A percentile compares a stretch with the other conserved stretches of the same genome.
phyloP scores from a whole-genome alignment of 352 stramenopile species.

The Phytophthora multivora region DNA sequence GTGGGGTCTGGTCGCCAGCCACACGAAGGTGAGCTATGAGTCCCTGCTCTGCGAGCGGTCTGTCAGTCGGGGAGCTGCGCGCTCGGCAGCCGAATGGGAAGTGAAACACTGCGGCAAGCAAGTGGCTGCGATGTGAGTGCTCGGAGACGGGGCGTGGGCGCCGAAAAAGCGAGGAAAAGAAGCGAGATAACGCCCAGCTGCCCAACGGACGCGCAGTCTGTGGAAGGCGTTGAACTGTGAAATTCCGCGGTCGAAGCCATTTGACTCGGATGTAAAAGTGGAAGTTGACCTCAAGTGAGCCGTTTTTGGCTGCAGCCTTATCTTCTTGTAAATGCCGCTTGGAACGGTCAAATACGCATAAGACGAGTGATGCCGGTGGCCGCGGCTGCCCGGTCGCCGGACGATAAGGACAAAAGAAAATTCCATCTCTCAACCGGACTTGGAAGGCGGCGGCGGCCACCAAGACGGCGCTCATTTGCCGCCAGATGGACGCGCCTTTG shows the following conservation, averaged over 20 bases:
- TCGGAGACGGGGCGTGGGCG: slow-evolving; percentile 27
- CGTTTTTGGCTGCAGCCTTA: slow-evolving; percentile 14
- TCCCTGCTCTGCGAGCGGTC: slow-evolving; percentile 24
- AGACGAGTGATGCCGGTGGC: slow-evolving; percentile 22
- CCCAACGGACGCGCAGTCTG: slow-evolving; percentile 23
- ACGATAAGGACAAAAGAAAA: slow-evolving; percentile 21
- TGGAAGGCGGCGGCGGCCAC: not conserved
- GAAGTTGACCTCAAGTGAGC: slow-evolving; percentile 8
- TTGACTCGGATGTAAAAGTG: slow-evolving; percentile 4
- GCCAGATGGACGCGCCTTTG: slow-evolving; percentile 21
- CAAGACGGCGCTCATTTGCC: slow-evolving; percentile 17
- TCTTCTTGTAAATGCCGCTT: slow-evolving; percentile 7
- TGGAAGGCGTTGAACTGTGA: slow-evolving; percentile 21
- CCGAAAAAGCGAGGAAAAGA: slow-evolving; percentile 46
- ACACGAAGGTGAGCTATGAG: slow-evolving; percentile 22
- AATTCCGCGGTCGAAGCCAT: slow-evolving; percentile 32
- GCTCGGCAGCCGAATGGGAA: slow-evolving; percentile 25
- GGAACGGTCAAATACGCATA: slow-evolving; percentile 15
- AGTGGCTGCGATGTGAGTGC: slow-evolving; percentile 15
- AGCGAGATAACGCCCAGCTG: slow-evolving; percentile 34
- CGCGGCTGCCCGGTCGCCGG: slow-evolving; percentile 1
- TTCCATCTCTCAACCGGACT: not conserved
- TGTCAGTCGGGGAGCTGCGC: slow-evolving; percentile 2
- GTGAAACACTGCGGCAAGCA: slow-evolving; percentile 8
- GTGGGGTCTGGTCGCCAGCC: slow-evolving; percentile 27